Evolutionary conservation across 2,329 filamentous ascomycete species (phyloP).

Genomic region (Fusarium sp.): DNA sequence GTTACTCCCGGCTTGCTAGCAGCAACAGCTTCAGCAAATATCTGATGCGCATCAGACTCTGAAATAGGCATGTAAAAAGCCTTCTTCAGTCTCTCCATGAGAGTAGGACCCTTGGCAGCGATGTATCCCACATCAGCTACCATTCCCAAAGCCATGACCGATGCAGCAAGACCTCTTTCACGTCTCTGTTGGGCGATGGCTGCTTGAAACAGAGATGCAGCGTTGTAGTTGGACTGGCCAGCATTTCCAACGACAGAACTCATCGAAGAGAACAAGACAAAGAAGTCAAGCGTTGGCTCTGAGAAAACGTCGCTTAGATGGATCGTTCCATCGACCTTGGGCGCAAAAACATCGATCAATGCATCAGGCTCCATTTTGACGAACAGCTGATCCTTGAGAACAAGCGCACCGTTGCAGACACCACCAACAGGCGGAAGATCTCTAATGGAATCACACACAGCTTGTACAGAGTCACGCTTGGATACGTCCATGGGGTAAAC

Average conservation of each 20-base stretch:
- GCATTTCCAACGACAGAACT: slow-evolving; percentile 3
- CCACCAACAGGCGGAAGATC: background rate
- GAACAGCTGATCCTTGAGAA: slow-evolving; percentile 4
- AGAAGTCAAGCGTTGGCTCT: background rate
- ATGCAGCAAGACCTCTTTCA: background rate
- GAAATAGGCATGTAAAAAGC: slow-evolving; percentile 6
- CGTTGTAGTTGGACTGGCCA: slow-evolving; percentile 8
- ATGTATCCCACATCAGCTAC: slow-evolving; percentile 4
- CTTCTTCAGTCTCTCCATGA: background rate
- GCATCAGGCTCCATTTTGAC: slow-evolving; percentile 7
- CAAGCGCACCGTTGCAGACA: slow-evolving; percentile 6
- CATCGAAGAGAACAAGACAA: background rate
- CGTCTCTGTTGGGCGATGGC: background rate
- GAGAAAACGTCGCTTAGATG: background rate
- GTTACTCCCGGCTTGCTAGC: background rate
- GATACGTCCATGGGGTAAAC: slow-evolving; percentile 12
- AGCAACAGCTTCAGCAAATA: slow-evolving; percentile 6
- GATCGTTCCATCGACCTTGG: slow-evolving; percentile 2
- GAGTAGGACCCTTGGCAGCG: slow-evolving; percentile 1
- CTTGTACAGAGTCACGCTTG: slow-evolving; percentile 1
- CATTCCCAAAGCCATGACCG: slow-evolving; percentile 6
- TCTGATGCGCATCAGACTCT: slow-evolving; percentile 4
- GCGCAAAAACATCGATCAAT: background rate
- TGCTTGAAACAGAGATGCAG: background rate
- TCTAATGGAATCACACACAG: background rate